These are phyloP conservation scores for Yamadazyma sp. DNA, from an alignment of 805 yeast genomes.

Conservation along the genomic window DNA sequence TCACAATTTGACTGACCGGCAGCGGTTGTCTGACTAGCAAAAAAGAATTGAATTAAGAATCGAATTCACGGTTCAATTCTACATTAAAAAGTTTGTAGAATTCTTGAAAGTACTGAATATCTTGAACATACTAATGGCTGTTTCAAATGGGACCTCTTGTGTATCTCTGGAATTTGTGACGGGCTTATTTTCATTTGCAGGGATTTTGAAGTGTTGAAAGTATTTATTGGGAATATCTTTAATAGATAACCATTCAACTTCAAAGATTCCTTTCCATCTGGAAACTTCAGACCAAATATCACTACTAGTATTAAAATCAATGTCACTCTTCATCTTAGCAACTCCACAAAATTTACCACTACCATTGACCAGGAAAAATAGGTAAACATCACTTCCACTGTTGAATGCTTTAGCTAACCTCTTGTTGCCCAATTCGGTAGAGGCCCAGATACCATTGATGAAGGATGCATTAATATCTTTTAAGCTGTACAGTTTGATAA, in stretches of 20 bases:
- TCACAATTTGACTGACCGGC: neutral
- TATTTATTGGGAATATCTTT: constrained; percentile 49
- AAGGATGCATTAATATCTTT: constrained; percentile 50
- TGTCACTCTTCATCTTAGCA: constrained; percentile 46
- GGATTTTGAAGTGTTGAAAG: constrained; percentile 44
- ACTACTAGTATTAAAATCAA: constrained; percentile 35
- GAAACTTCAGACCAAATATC: constrained; percentile 46
- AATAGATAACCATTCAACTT: constrained; percentile 50
- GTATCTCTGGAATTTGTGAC: constrained; percentile 62
- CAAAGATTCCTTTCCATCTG: constrained; percentile 52
- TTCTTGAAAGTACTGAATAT: constrained; percentile 32
- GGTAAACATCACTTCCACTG: constrained; percentile 31
- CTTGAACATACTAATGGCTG: constrained; percentile 47
- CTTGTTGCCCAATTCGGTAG: constrained; percentile 55
- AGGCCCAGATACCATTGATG: constrained; percentile 53
- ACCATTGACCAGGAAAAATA: constrained; percentile 57
- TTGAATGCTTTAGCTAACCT: constrained; percentile 45
- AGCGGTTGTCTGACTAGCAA: too few relatives aligned
- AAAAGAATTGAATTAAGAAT: too few relatives aligned
- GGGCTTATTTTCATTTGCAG: constrained; percentile 46
- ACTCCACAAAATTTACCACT: constrained; percentile 59
- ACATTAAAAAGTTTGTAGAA: constrained; percentile 10
- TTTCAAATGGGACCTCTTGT: constrained; percentile 50
- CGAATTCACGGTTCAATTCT: too few relatives aligned
- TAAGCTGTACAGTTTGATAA: constrained; percentile 52